Evolutionary conservation across 2,329 filamentous ascomycete species (phyloP).

Genomic region (Aspergillus vadensis): DNA sequence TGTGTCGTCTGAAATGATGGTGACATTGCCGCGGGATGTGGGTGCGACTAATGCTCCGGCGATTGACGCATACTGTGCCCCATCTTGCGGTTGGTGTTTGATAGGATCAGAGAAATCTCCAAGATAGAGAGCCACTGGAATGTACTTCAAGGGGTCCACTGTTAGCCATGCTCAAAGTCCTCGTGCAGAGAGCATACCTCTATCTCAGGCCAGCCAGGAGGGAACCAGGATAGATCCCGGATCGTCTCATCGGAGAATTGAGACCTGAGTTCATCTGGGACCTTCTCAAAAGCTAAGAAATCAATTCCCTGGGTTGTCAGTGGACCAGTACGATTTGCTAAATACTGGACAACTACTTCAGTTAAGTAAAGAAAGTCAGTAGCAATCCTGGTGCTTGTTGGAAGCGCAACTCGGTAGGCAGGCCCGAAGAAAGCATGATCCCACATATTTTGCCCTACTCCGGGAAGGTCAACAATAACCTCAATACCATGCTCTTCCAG

Average conservation of each 20-base stretch:
- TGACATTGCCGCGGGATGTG: conserved; percentile 51
- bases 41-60: conserved; percentile 34
- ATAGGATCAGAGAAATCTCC: conserved; percentile 32
- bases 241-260: conserved; percentile 21
- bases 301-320: conserved; percentile 33
- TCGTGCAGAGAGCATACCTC: conserved; percentile 26
- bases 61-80: conserved; percentile 32
- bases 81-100: conserved; percentile 24
- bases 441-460: conserved; percentile 43
- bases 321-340: conserved; percentile 23
- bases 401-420: conserved; percentile 30
- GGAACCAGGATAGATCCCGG: conserved; percentile 31
- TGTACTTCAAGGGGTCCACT: conserved; percentile 21
- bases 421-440: conserved; percentile 37
- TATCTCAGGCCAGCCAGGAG: conserved; percentile 42
- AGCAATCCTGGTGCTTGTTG: conserved; percentile 25
- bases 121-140: conserved; percentile 29
- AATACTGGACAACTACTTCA: conserved; percentile 19
- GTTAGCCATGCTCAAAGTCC: too few relatives aligned
- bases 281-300: conserved; percentile 38
- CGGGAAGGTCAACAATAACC: conserved; percentile 31
- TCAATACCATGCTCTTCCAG: conserved; percentile 30
- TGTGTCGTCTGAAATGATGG: conserved; percentile 35
- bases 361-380: conserved; percentile 20
- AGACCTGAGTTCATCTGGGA: conserved; percentile 26